Evolutionary conservation across 129 eudicot genomes (phyloP).

Genomic region (Chrysanthemum seticuspe): DNA sequence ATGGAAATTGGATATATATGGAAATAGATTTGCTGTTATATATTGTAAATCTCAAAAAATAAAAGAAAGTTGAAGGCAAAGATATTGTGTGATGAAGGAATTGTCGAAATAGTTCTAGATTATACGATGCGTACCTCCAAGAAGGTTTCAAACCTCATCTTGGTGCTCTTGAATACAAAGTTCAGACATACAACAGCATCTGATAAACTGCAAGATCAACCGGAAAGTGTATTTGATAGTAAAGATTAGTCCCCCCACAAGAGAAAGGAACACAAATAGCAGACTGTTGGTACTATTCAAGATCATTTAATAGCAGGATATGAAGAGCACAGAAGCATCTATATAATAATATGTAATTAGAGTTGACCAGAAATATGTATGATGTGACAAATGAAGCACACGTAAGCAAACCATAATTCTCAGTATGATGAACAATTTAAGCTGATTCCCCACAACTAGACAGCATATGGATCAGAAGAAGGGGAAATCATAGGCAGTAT

Average conservation of each 20-base stretch:
- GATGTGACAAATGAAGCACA: too few species aligned
- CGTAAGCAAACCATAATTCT: too few species aligned
- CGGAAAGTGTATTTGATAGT: neutral
- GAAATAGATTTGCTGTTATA: neutral
- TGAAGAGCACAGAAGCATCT: too few species aligned
- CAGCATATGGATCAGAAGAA: neutral
- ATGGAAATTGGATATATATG: neutral
- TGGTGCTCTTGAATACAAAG: constrained; percentile 19
- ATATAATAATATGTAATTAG: too few species aligned
- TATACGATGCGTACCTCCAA: constrained; percentile 16
- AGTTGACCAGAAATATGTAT: too few species aligned
- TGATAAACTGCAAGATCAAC: constrained; percentile 18
- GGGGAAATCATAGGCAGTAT: neutral
- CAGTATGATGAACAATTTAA: neutral
- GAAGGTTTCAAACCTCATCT: constrained; percentile 10
- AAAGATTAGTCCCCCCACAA: neutral
- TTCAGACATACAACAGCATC: constrained; percentile 4
- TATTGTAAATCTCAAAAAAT: neutral
- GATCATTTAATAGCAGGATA: too few species aligned
- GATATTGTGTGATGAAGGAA: neutral
- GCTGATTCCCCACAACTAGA: neutral
- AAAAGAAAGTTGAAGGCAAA: neutral
- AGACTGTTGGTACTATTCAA: too few species aligned
- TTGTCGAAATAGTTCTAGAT: neutral
- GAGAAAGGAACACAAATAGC: neutral